Conservation (phyloP, 2,329 filamentous ascomycete genomes). For the Neonectria punicea region DNA sequence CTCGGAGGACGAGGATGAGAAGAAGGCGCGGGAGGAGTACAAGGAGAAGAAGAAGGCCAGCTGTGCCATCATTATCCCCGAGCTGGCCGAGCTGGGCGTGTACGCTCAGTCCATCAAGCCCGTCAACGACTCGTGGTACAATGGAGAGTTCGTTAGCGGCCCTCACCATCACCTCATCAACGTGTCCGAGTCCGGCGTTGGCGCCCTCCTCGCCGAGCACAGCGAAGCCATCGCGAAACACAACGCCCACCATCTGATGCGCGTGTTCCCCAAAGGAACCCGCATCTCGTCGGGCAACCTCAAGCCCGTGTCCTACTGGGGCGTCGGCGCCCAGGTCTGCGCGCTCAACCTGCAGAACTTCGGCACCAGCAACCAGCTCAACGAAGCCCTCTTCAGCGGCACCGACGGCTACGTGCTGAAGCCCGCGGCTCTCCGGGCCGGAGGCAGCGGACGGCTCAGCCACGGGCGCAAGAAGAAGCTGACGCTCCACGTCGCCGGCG, state of each 20-base stretch:
- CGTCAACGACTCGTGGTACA: slow-evolving; percentile 72
- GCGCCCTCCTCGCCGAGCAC: slow-evolving; percentile 59
- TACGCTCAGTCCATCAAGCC: slow-evolving; percentile 79
- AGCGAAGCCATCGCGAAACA: slow-evolving; percentile 63
- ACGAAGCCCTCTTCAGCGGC: slow-evolving; percentile 73
- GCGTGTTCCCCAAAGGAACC: slow-evolving; percentile 75
- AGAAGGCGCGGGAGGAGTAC: slow-evolving; percentile 62
- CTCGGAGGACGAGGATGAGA: slow-evolving; percentile 57
- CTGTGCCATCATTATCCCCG: slow-evolving; percentile 66
- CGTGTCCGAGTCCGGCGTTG: slow-evolving; percentile 71
- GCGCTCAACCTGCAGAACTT: slow-evolving; percentile 78
- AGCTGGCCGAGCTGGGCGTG: slow-evolving; percentile 72
- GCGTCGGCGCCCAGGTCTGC: slow-evolving; percentile 73
- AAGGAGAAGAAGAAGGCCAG: slow-evolving; percentile 62
- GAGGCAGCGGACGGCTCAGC: slow-evolving; percentile 62
- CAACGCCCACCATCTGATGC: slow-evolving; percentile 75
- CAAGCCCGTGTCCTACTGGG: slow-evolving; percentile 72
- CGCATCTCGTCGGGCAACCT: slow-evolving; percentile 75
- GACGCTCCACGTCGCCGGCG: slow-evolving; percentile 69
- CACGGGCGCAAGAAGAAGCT: slow-evolving; percentile 61
- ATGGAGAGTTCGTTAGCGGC: slow-evolving; percentile 61
- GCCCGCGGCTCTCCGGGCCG: slow-evolving; percentile 66
- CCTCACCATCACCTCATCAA: slow-evolving; percentile 76
- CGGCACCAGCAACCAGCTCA: slow-evolving; percentile 72
- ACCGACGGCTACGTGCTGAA: slow-evolving; percentile 75